Base-by-base conservation (phyloP, 345 rosid species). In the Eucalyptus decipiens region DNA sequence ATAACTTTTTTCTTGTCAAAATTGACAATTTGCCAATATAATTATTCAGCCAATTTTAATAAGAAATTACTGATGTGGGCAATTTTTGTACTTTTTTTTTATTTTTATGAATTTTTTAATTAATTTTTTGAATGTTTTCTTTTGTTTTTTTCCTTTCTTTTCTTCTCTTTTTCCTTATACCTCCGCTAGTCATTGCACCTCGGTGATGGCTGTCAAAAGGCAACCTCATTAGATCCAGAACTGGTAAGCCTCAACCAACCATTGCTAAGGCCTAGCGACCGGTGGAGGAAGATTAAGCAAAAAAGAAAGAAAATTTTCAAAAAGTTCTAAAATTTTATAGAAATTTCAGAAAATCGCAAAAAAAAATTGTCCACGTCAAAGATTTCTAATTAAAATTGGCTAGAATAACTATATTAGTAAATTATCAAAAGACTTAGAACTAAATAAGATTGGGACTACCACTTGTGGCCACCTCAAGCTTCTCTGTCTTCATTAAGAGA, bases 401-500 rank as follows among this genome's bases (percentile, higher is more conserved):
- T 0, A 24, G 3, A 56, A 56, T 0, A 4, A 24, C 30, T 0
- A 56, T 23, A 56, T 56, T 56, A 24, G 6, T 24, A 24, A 24
- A 56, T 56, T 24, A 24, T 23, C 14, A 24, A 56, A 24, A 24
- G 6, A 23, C 62, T 56, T 56, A 10, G 6, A 11, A 56, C 26
- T 18, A 5, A 69, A 34, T 34, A 69, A 69, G 80, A 21, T 69
- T 3, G 43, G 13, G 24, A n/a, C 43, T 17, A 34, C 80, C 26
- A 69, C 7, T 18, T 69, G 21, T 34, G 80, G 80, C 80, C 42
- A 17, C 80, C 80, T 17, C 43, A 69, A 69, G 80, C 80, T 69
- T 23, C 21, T 65, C 19, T 16, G 40, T 32, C 76, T 67, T 4
- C 37, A 65, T n/a, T 16, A 32, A 32, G 80, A 16, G 80, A 67